Evolutionary conservation across 805 yeast genomes (phyloP), one percentile per base, ranked within the genome.

Genomic region (Myxozyma nipponensis): DNA sequence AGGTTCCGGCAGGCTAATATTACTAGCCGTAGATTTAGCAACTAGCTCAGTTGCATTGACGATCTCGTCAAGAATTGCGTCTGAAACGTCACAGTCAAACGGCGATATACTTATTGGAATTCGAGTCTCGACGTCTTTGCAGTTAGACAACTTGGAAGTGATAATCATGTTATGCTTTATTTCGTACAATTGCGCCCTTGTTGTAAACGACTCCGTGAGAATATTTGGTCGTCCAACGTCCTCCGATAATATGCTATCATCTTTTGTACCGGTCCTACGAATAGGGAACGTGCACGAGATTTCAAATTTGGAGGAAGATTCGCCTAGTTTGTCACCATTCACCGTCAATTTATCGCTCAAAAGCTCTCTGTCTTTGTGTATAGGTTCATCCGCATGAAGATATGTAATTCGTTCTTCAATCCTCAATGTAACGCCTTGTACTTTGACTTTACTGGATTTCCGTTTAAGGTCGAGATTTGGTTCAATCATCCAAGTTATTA

Each of bases 401-500:
- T 58, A 69, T 15, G 61, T 64, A n/a, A 67, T 60, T 13, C 61
- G 59, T 50, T 72, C 74, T 6, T 66, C 67, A 3, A 71, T 52
- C 53, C 67, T 69, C 45, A 68, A 54, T 5, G 68, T 60, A 5
- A 70, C 37, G 26, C 67, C 62, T 43, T 64, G 63, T n/a, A 72
- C 56, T 52, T 65, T 66, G 39, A 70, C 71, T 48, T 66, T 66
- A 39, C 61, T 59, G 4, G 72, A 61, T 54, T 66, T 65, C n/a
- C 63, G 49, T 10, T 52, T 49, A 65, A 68, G 63, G 54, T 70
- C 75, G 2, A 61, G 63, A 45, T 72, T 72, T 13, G 71, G 67
- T n/a, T 50, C 42, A 2, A 69, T 56, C 26, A 60, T 63, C 42
- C 69, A 40, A 37, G 50, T 56, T n/a, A 67, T 62, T 3, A 54